Evolutionary conservation across 192 early-diverging fungal genomes (phyloP), one percentile per base, ranked within the genome.

Genomic region (Coemansia sp.): DNA sequence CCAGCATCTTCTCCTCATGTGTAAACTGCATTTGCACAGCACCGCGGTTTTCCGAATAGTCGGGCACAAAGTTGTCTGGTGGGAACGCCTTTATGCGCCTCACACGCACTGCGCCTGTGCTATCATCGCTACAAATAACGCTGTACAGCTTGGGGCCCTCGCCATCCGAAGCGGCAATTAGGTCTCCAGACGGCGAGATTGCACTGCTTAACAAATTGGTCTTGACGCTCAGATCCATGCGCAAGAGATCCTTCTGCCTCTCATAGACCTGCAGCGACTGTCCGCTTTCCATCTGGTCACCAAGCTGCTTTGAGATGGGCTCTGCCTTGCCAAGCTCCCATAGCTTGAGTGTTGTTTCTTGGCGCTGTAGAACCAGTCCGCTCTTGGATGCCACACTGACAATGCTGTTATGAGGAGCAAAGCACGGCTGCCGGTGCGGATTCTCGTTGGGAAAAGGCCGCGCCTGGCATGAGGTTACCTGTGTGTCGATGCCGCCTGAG

Each of bases 401-500:
- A 72, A 83, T 59, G 84, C 67, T 67, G 80, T 74, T 83, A 52
- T 85, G 77, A 15, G 87, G 88, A 56, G 89, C 85, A 63, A 91
- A 86, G 67, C 83, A 86, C 21, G 90, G 88, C 59, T 91, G 69
- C 23, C 87, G 84, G 58, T 85, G 80, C 32, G 86, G 87, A 69
- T 85, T 85, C 23, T 75, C 79, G 60, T 88, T 83, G 3, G 89
- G 88, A 67, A 92, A 92, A 39, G 82, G 72, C 2, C 74, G 69
- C 61, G 88, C 79, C 38, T 83, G 71, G 57, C 86, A 87, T 5
- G 86, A 80, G n/a, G 90, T 83, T 48, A 92, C 76, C 50, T 89
- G 86, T n/a, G 89, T 86, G 78, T 94, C 91, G 8, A 89, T 86
- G 65, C 95, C 95, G 53, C 95, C 97, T 47, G 93, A 90, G 44